Percentiles rank a stretch among this genome's conserved stretches.
phyloP scores from a whole-genome alignment of 129 eudicot species.

The Calendula officinalis region DNA sequence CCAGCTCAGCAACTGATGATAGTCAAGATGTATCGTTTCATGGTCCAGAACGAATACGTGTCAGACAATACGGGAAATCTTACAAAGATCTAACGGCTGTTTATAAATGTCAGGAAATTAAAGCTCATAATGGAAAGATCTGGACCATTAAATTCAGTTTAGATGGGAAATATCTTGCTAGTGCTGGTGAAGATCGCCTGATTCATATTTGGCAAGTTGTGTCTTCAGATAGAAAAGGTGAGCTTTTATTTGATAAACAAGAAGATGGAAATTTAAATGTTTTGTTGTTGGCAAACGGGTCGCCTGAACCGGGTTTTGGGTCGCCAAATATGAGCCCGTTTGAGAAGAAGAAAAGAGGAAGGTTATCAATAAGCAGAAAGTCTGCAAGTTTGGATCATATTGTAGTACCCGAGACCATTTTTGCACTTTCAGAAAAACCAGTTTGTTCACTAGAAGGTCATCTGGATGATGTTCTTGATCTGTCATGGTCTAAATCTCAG shows the following conservation, averaged over 20 bases:
- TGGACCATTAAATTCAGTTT: slow-evolving; percentile 87
- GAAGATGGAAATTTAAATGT: slow-evolving; percentile 84
- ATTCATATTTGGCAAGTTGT: slow-evolving; percentile 89
- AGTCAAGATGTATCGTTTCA: slow-evolving; percentile 84
- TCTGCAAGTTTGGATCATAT: slow-evolving; percentile 79
- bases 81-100: slow-evolving; percentile 76
- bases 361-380: slow-evolving; percentile 78
- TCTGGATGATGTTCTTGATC: slow-evolving; percentile 82
- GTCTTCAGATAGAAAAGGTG: slow-evolving; percentile 80
- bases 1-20: slow-evolving; percentile 97
- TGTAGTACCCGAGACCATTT: slow-evolving; percentile 75
- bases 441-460: slow-evolving; percentile 87
- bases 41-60: slow-evolving; percentile 84
- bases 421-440: slow-evolving; percentile 83
- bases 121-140: slow-evolving; percentile 86
- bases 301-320: slow-evolving; percentile 56
- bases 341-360: slow-evolving; percentile 89
- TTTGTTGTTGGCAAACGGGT: slow-evolving; percentile 53
- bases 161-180: slow-evolving; percentile 92
- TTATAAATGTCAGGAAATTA: slow-evolving; percentile 84
- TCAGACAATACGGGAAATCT: slow-evolving; percentile 86
- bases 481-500: slow-evolving; percentile 98
- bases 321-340: slow-evolving; percentile 53
- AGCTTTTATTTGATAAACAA: slow-evolving; percentile 67
- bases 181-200: slow-evolving; percentile 93